These are phyloP conservation scores for Gryganskiella cystojenkinii DNA, from an alignment of 192 early-diverging fungal species.

Conservation along the genomic window DNA sequence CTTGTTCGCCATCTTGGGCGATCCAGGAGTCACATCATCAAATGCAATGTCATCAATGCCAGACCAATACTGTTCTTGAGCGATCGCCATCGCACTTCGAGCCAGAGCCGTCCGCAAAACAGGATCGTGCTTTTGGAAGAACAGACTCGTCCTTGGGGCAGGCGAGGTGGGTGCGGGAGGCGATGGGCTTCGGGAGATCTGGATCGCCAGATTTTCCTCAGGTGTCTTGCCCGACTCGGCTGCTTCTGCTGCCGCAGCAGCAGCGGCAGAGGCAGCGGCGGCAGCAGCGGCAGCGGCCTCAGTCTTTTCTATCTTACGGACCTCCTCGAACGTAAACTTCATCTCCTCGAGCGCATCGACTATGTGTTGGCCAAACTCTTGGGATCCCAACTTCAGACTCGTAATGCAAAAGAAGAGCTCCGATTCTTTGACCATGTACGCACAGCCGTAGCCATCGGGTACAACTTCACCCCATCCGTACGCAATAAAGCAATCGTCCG, in stretches of 20 bases:
- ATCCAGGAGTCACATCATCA: slow-evolving; percentile 30
- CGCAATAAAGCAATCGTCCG: slow-evolving; percentile 52
- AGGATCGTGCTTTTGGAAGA: slow-evolving; percentile 52
- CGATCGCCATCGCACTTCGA: slow-evolving; percentile 41
- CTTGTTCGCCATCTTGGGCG: slow-evolving; percentile 17
- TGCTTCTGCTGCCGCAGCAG: slow-evolving; percentile 25
- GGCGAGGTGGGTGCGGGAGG: slow-evolving; percentile 16
- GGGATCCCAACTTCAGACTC: slow-evolving; percentile 47
- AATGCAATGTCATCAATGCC: slow-evolving; percentile 51
- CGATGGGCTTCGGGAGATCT: slow-evolving; percentile 39
- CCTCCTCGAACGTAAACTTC: slow-evolving; percentile 63
- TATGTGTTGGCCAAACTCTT: slow-evolving; percentile 66
- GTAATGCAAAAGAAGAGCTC: slow-evolving; percentile 80
- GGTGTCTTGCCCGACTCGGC: neutral
- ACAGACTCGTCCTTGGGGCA: slow-evolving; percentile 44
- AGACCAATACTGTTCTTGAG: slow-evolving; percentile 48
- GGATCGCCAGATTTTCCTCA: slow-evolving; percentile 7
- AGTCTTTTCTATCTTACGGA: slow-evolving; percentile 51
- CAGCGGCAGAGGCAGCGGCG: slow-evolving; percentile 26
- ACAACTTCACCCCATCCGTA: slow-evolving; percentile 82
- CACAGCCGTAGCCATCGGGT: slow-evolving; percentile 89
- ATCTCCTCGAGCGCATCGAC: slow-evolving; percentile 73
- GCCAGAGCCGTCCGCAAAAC: slow-evolving; percentile 42
- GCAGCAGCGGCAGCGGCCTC: slow-evolving; percentile 40
- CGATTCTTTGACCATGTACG: slow-evolving; percentile 77